Evolutionary conservation across 2,329 filamentous ascomycete species (phyloP).

Genomic region (Tolypocladium nubicola): DNA sequence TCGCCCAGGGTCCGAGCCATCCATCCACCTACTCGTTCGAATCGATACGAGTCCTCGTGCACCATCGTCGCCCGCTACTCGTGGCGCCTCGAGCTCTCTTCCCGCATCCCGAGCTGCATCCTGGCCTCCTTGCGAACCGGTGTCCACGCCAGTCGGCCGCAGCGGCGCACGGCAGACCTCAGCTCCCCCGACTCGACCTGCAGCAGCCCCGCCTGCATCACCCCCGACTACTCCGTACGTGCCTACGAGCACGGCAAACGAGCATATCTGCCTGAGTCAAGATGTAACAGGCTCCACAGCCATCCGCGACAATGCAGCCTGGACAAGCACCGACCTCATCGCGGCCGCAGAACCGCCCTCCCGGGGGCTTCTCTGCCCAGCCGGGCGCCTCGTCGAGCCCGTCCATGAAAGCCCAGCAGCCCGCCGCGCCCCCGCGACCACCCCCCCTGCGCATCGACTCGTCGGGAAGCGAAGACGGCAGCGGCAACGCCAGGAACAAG

Average conservation of each 20-base stretch:
- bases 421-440: constrained; percentile 15
- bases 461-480: constrained; percentile 16
- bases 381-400: constrained; percentile 21
- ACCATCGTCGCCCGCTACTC: not conserved
- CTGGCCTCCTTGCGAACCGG: not conserved
- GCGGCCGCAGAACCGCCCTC: constrained; percentile 34
- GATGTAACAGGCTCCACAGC: constrained; percentile 28
- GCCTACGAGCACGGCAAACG: not conserved
- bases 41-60: not conserved
- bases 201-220: not conserved
- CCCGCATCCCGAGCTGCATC: not conserved
- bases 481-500: not conserved
- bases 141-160: not conserved
- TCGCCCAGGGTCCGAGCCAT: not conserved
- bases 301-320: constrained; percentile 35
- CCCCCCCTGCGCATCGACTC: constrained; percentile 23
- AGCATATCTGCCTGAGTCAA: constrained; percentile 15
- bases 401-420: constrained; percentile 13
- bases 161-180: not conserved
- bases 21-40: no score
- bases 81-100: not conserved
- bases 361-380: constrained; percentile 47
- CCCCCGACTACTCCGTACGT: not conserved
- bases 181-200: not conserved
- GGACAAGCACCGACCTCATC: constrained; percentile 12